Evolutionary conservation across 805 yeast species (phyloP).

Genomic region (Saturnispora serradocipensis): DNA sequence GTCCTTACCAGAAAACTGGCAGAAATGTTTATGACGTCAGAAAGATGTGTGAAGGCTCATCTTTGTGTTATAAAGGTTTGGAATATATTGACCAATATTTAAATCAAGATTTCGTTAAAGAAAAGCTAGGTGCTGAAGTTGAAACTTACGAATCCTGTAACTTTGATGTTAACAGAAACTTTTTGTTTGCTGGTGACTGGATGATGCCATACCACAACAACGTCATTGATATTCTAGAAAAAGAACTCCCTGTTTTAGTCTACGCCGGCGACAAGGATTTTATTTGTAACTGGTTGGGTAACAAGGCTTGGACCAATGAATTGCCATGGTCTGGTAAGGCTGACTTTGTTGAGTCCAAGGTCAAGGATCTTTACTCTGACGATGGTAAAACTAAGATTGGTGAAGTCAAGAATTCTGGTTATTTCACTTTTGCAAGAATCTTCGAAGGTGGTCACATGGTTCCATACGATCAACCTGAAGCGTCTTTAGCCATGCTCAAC

Average conservation of each 20-base stretch:
- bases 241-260: constrained; percentile 67
- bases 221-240: constrained; percentile 51
- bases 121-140: constrained; percentile 47
- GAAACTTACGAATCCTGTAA: constrained; percentile 43
- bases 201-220: constrained; percentile 53
- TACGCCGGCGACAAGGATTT: constrained; percentile 95
- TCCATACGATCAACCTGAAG: constrained; percentile 77
- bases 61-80: constrained; percentile 45
- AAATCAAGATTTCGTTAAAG: constrained; percentile 44
- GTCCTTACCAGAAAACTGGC: constrained; percentile 49
- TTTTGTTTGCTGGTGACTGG: constrained; percentile 54
- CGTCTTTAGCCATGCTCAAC: constrained; percentile 60
- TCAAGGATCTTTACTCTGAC: constrained; percentile 19
- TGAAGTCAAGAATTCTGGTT: constrained; percentile 59
- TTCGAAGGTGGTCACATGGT: constrained; percentile 90
- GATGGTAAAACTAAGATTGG: constrained; percentile 44
- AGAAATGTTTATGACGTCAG: constrained; percentile 60
- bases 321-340: constrained; percentile 51
- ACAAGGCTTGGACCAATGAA: constrained; percentile 69
- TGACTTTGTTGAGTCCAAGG: constrained; percentile 22
- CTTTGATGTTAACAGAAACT: constrained; percentile 41
- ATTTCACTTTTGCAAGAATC: constrained; percentile 69
- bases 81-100: constrained; percentile 42
- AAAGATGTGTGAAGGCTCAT: constrained; percentile 40
- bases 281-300: constrained; percentile 90